A percentile compares a stretch with the other conserved stretches of the same genome.
phyloP scores from a whole-genome alignment of 345 rosid genomes.

The Hirschfeldia incana region DNA sequence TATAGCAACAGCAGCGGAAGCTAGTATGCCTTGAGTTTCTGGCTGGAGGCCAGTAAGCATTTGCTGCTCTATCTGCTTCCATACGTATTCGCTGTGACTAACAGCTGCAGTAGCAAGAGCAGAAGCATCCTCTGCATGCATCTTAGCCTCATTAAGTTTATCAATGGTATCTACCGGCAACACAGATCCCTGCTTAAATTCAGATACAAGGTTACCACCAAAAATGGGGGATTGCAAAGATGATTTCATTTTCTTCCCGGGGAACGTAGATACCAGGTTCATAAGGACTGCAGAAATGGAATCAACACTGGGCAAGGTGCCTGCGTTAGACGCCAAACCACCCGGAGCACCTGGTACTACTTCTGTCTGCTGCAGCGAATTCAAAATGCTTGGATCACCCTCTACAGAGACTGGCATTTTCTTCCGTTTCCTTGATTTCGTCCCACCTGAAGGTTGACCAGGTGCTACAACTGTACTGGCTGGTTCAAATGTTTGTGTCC shows the following conservation, averaged over 20 bases:
- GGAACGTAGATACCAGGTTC: slow-evolving; percentile 42
- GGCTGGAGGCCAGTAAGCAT: slow-evolving; percentile 52
- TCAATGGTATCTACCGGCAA: slow-evolving; percentile 64
- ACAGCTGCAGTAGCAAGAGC: slow-evolving; percentile 76
- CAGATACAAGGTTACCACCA: slow-evolving; percentile 46
- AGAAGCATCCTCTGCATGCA: slow-evolving; percentile 86
- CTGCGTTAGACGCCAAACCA: slow-evolving; percentile 20
- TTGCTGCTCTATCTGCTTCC: slow-evolving; percentile 72
- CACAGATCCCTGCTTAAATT: slow-evolving; percentile 43
- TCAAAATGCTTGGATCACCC: slow-evolving; percentile 46
- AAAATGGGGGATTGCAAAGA: slow-evolving; percentile 44
- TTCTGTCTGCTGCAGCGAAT: slow-evolving; percentile 50
- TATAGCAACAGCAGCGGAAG: slow-evolving; percentile 84
- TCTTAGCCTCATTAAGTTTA: slow-evolving; percentile 67
- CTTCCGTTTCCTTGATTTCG: slow-evolving; percentile 80
- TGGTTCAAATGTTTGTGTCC: slow-evolving; percentile 42
- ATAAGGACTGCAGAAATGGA: slow-evolving; percentile 42
- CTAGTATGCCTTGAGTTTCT: slow-evolving; percentile 66
- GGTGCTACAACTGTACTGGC: slow-evolving; percentile 49
- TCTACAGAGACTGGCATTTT: slow-evolving; percentile 57
- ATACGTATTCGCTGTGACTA: slow-evolving; percentile 62
- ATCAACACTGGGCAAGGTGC: slow-evolving; percentile 20
- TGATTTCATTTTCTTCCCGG: slow-evolving; percentile 45
- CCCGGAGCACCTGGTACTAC: slow-evolving; percentile 13
- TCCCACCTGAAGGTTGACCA: slow-evolving; percentile 52